Percentiles rank a stretch among this genome's conserved stretches.
These are phyloP conservation scores for Rhizophora apiculata DNA, from an alignment of 345 rosid species.

Conservation along the genomic window DNA sequence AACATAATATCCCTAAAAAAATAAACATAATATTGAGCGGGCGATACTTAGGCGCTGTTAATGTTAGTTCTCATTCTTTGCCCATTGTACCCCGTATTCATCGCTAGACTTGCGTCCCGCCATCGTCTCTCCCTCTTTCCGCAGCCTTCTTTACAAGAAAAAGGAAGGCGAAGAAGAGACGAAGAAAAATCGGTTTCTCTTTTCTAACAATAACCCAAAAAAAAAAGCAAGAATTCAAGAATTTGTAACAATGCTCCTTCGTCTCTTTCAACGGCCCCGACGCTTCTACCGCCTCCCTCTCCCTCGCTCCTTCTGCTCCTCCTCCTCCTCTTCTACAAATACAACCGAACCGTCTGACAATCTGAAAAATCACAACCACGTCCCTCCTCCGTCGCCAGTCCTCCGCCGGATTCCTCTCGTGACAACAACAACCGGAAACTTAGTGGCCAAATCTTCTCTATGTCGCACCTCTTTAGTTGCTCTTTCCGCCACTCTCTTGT, in stretches of 20 bases:
- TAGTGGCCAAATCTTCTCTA: conserved; percentile 24
- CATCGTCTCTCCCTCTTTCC: background rate
- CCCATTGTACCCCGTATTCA: background rate
- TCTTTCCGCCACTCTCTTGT: conserved; percentile 61
- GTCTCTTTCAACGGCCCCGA: conserved; percentile 41
- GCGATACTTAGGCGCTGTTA: background rate
- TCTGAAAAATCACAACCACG: conserved; percentile 24
- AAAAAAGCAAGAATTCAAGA: background rate
- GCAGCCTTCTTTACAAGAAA: background rate
- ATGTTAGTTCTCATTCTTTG: background rate
- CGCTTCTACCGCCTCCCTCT: conserved; percentile 38
- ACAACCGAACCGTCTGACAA: conserved; percentile 26
- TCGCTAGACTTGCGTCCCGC: background rate
- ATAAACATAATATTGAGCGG: no score
- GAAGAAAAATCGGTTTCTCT: background rate
- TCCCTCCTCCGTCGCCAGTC: conserved; percentile 31
- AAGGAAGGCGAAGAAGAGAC: background rate
- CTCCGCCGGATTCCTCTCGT: conserved; percentile 21
- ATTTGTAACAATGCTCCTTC: conserved; percentile 40
- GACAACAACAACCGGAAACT: conserved; percentile 16
- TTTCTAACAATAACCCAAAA: background rate
- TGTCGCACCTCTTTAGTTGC: conserved; percentile 42
- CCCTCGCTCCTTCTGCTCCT: conserved; percentile 34
- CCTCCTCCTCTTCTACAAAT: conserved; percentile 31
- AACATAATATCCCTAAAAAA: background rate